phyloP scores from a whole-genome alignment of 1,284 basidiomycete genomes.

The Heterobasidion irregulare region DNA sequence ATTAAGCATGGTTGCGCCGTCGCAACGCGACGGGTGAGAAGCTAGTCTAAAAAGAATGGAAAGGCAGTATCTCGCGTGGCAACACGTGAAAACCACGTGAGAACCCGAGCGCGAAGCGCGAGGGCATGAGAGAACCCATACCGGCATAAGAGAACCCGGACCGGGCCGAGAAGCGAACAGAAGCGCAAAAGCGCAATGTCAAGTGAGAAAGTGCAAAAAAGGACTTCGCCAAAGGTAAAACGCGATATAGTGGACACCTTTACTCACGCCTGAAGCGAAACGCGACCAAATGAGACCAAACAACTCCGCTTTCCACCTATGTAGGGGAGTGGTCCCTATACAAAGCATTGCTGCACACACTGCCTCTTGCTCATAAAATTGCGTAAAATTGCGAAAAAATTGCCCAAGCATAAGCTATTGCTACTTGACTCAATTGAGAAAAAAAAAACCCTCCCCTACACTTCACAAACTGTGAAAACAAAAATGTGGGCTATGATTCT shows the following conservation, averaged over 20 bases:
- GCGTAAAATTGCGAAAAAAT: neutral
- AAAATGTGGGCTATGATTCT: neutral
- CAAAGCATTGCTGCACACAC: no score
- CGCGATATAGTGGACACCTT: neutral
- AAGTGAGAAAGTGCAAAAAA: neutral
- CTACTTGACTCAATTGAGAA: no score
- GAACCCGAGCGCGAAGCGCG: no score
- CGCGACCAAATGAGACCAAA: neutral
- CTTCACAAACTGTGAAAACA: neutral
- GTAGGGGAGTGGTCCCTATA: no score
- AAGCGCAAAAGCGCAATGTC: neutral
- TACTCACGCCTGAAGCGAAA: neutral
- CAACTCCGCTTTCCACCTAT: neutral
- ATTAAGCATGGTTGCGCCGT: no score
- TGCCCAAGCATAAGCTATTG: neutral
- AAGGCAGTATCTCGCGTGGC: no score
- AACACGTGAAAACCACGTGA: no score
- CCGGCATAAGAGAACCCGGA: no score
- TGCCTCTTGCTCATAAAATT: neutral
- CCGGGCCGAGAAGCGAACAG: no score
- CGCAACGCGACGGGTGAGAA: no score
- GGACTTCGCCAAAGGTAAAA: neutral
- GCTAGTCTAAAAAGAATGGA: no score
- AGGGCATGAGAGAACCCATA: no score
- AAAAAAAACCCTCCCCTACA: neutral